Evolutionary conservation across 495 filamentous ascomycete genomes (phyloP).

Genomic region (Lepraria neglecta): DNA sequence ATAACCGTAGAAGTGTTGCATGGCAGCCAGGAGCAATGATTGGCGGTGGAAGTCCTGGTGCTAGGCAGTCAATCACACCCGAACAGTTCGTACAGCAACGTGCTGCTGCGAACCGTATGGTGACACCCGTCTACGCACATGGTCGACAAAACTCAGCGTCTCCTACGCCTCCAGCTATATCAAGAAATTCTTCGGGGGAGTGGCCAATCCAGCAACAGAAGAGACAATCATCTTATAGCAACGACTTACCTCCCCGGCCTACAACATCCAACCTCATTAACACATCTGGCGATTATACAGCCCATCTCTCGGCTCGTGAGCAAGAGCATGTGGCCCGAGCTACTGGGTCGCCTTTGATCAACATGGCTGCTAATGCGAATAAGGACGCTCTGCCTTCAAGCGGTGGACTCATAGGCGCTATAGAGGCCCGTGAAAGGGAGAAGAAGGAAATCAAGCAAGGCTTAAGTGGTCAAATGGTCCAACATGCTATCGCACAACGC

Average conservation of each 20-base stretch:
- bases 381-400: conserved; percentile 38
- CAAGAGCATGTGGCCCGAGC: conserved; percentile 88
- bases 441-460: conserved; percentile 65
- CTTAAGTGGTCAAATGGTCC: conserved; percentile 63
- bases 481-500: conserved; percentile 70
- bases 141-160: conserved; percentile 31
- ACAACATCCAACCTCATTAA: conserved; percentile 41
- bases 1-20: conserved; percentile 54
- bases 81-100: conserved; percentile 88
- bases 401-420: conserved; percentile 65
- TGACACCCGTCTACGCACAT: conserved; percentile 44
- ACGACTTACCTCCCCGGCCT: conserved; percentile 43
- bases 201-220: conserved; percentile 40
- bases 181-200: conserved; percentile 49
- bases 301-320: conserved; percentile 80
- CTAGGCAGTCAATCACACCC: conserved; percentile 44
- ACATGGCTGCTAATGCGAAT: conserved; percentile 51
- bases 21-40: conserved; percentile 68
- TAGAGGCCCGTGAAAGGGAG: conserved; percentile 69
- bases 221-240: conserved; percentile 30
- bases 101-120: conserved; percentile 49
- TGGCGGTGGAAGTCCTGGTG: conserved; percentile 41
- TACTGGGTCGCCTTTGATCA: conserved; percentile 76
- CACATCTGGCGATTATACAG: conserved; percentile 47
- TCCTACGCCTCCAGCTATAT: conserved; percentile 40